These are phyloP conservation scores for Talaromyces funiculosus DNA, from an alignment of 2,329 filamentous ascomycete species.

Conservation along the genomic window DNA sequence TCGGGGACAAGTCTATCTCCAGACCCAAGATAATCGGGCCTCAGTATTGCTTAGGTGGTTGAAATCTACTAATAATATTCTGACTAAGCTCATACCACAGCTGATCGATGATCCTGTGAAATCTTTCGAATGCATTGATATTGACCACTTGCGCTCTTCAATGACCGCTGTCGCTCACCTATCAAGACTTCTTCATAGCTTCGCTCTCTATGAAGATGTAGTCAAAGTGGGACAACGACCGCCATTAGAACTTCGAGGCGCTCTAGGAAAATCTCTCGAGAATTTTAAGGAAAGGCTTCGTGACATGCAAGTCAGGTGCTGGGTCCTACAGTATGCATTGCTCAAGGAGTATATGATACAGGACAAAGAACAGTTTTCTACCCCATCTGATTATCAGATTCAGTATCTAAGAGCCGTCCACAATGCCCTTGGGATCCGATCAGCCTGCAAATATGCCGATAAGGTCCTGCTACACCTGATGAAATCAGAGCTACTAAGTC, in stretches of 20 bases:
- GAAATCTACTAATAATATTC: conserved; percentile 70
- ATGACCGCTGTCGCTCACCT: conserved; percentile 67
- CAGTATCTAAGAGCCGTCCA: conserved; percentile 78
- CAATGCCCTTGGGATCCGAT: conserved; percentile 74
- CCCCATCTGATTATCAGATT: conserved; percentile 65
- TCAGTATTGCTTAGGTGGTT: conserved; percentile 68
- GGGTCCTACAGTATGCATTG: conserved; percentile 80
- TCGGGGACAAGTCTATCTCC: conserved; percentile 52
- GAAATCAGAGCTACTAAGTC: conserved; percentile 73
- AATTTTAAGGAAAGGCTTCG: conserved; percentile 64
- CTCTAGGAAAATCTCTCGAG: conserved; percentile 36
- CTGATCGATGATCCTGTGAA: conserved; percentile 58
- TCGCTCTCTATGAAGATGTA: conserved; percentile 77
- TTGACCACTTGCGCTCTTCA: conserved; percentile 67
- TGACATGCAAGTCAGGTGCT: conserved; percentile 80
- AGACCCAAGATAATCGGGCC: conserved; percentile 57
- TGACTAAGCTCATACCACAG: conserved; percentile 65
- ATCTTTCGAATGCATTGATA: conserved; percentile 79
- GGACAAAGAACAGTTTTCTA: conserved; percentile 58
- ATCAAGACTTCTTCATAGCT: conserved; percentile 69
- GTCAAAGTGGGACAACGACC: conserved; percentile 69
- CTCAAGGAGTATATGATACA: conserved; percentile 69
- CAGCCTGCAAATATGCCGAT: conserved; percentile 77
- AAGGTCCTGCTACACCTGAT: conserved; percentile 86
- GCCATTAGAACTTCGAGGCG: conserved; percentile 53